A percentile compares a stretch with the other conserved stretches of the same genome.
These are phyloP conservation scores for Pythium aquatile DNA, from an alignment of 352 stramenopile genomes.

Conservation along the genomic window DNA sequence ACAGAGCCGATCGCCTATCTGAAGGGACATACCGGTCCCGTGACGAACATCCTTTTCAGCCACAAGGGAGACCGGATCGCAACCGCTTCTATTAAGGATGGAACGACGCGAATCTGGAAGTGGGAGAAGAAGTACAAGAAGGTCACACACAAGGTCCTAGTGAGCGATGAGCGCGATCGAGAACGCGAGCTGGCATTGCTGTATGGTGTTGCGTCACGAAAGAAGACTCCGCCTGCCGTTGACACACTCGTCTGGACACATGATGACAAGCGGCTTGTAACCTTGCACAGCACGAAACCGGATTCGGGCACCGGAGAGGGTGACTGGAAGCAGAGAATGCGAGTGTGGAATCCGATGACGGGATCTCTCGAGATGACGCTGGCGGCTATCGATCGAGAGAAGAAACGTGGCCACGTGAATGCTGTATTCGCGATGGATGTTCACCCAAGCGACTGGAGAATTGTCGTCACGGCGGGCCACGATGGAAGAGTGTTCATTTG, in stretches of 20 bases:
- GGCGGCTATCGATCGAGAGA: constrained; percentile 27
- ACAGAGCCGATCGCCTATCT: constrained; percentile 40
- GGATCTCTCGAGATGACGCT: constrained; percentile 34
- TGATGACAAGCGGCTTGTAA: constrained; percentile 34
- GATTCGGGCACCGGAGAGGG: constrained; percentile 25
- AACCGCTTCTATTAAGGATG: constrained; percentile 89
- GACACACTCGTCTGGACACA: constrained; percentile 40
- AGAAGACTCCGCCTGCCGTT: constrained; percentile 23
- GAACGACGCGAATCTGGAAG: constrained; percentile 42
- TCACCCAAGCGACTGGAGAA: constrained; percentile 44
- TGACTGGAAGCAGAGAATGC: constrained; percentile 36
- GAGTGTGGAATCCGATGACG: constrained; percentile 37
- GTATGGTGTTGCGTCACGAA: constrained; percentile 26
- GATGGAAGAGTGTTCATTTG: constrained; percentile 60
- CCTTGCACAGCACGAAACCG: constrained; percentile 41
- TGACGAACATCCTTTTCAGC: constrained; percentile 91
- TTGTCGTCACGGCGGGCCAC: constrained; percentile 54
- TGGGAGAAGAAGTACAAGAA: constrained; percentile 39
- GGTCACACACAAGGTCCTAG: constrained; percentile 25
- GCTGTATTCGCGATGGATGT: constrained; percentile 52
- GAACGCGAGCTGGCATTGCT: constrained; percentile 24
- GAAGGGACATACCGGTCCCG: constrained; percentile 73
- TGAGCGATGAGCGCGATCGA: constrained; percentile 25
- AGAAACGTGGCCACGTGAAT: constrained; percentile 41
- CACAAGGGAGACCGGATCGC: constrained; percentile 80